Percentiles rank a stretch among this genome's conserved stretches.
phyloP scores from a whole-genome alignment of 352 stramenopile genomes.

The Plasmopara muralis region DNA sequence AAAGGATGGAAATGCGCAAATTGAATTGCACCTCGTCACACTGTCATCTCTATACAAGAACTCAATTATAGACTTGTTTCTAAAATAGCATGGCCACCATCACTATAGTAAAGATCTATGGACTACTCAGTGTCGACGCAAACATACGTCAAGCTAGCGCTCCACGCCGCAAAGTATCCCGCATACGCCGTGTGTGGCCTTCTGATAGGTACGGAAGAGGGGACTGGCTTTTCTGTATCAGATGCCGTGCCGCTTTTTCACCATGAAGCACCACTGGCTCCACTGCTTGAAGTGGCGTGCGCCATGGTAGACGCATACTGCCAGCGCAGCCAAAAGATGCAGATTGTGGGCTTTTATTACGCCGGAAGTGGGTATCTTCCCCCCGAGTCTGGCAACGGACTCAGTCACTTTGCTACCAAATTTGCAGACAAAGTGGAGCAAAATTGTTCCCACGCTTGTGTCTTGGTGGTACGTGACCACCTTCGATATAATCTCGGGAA shows the following conservation, averaged over 20 bases:
- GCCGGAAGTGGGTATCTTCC: conserved; percentile 28
- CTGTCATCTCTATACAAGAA: background rate
- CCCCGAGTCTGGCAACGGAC: conserved; percentile 25
- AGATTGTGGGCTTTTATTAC: conserved; percentile 69
- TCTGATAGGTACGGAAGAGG: conserved; percentile 47
- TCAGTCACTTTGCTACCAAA: conserved; percentile 55
- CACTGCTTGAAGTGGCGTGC: conserved; percentile 59
- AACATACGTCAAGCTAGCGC: conserved; percentile 68
- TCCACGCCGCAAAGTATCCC: conserved; percentile 63
- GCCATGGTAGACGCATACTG: conserved; percentile 59
- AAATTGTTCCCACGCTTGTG: conserved; percentile 63
- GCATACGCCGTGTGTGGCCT: conserved; percentile 40
- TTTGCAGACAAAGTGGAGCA: conserved; percentile 59
- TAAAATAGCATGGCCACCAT: conserved; percentile 2
- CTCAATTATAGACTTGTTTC: background rate
- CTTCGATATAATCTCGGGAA: too few species aligned
- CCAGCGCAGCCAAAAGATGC: conserved; percentile 29
- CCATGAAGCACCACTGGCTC: conserved; percentile 58
- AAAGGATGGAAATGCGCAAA: conserved; percentile 21
- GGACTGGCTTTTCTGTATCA: conserved; percentile 36
- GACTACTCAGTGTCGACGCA: conserved; percentile 59
- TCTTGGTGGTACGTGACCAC: conserved; percentile 37
- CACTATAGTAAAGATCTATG: conserved; percentile 6
- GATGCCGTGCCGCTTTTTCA: conserved; percentile 78
- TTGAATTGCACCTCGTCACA: conserved; percentile 5